Base-by-base conservation (phyloP, 2,329 filamentous ascomycete genomes). In the Catunica adiposa region DNA sequence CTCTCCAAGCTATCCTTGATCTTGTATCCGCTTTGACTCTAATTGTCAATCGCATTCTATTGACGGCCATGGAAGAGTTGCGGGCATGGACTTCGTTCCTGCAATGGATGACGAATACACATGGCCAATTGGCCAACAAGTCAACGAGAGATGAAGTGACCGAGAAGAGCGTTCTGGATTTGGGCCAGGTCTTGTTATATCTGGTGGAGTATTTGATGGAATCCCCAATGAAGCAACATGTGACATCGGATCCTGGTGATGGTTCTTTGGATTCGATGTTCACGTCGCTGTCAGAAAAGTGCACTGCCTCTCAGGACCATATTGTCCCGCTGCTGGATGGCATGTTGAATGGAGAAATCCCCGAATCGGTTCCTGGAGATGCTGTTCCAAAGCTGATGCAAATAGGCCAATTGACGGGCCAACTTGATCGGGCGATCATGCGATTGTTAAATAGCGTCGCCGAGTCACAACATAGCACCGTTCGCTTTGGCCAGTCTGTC, bases 51-150 rank as follows among this genome's bases (percentile, higher is more conserved):
- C 84, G 82, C 55, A 76, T 90, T 1, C 71, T 94, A 14, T 72
- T 82, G 3, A 74, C 82, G 55, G 77, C 83, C 26, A 82, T 85
- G 64, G 80, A 85, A 56, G 90, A 97, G 67, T 76, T 90, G 15
- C 76, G 82, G 25, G 77, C 89, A 52, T 97, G 94, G 63, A 66
- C 71, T 1, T 76, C 79, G 3, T 97, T 96, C 64, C 89, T 86
- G 0, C 74, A 76, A 54, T 97, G 90, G 90, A 71, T 97, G 53
- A 80, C 83, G 34, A 78, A 88, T 62, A 82, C 89, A 63, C 90
- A 95, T 58, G 86, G 94, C 60, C 78, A 83, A 14, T 77, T 90
- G 48, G 79, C 79, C 4, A 80, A 83, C 3, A 71, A 64, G 69
- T 84, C 61, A 71, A 62, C 80, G 0, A 73, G 74, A 15, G 81